Percentiles rank a stretch among this genome's conserved stretches.
Evolutionary conservation across 75 land plant species (phyloP).

Genomic region (Picea glauca): DNA sequence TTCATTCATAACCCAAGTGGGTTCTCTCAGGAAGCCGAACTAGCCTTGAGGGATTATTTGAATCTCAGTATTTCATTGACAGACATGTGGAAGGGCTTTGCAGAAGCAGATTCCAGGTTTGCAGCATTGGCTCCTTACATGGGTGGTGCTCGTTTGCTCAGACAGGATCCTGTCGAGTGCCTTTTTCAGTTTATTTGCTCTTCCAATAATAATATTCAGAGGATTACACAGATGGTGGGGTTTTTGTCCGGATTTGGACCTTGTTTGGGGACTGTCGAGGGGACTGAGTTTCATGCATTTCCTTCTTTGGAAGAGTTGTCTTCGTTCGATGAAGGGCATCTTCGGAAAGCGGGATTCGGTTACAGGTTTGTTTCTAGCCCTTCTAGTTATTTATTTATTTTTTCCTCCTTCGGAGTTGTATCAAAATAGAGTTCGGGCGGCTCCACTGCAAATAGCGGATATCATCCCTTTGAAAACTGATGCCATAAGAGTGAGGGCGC

Average conservation of each 20-base stretch:
- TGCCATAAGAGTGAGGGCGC: too few relatives aligned
- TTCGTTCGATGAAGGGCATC: slow-evolving; percentile 52
- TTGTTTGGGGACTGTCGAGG: slow-evolving; percentile 66
- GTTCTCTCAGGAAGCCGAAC: slow-evolving; percentile 10
- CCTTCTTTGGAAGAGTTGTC: slow-evolving; percentile 68
- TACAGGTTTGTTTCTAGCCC: slow-evolving; percentile 52
- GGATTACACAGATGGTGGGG: slow-evolving; percentile 94
- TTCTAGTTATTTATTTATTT: neutral
- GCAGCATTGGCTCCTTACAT: slow-evolving; percentile 59
- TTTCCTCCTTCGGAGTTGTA: neutral
- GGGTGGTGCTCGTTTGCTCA: slow-evolving; percentile 72
- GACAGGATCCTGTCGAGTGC: slow-evolving; percentile 93
- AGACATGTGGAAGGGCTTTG: slow-evolving; percentile 57
- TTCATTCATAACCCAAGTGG: slow-evolving; percentile 21
- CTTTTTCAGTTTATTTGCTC: slow-evolving; percentile 94
- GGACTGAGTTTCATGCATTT: slow-evolving; percentile 69
- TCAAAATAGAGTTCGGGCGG: too few relatives aligned
- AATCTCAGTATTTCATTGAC: slow-evolving; percentile 54
- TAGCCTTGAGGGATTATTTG: slow-evolving; percentile 52
- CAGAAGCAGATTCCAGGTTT: slow-evolving; percentile 65
- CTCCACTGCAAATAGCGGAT: too few relatives aligned
- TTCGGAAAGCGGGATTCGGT: slow-evolving; percentile 86
- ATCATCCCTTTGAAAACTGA: too few relatives aligned
- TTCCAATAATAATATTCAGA: slow-evolving; percentile 83
- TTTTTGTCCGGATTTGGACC: slow-evolving; percentile 62